These are phyloP conservation scores for Acorus gramineus DNA, from an alignment of 106 monocot genomes.

Conservation along the genomic window DNA sequence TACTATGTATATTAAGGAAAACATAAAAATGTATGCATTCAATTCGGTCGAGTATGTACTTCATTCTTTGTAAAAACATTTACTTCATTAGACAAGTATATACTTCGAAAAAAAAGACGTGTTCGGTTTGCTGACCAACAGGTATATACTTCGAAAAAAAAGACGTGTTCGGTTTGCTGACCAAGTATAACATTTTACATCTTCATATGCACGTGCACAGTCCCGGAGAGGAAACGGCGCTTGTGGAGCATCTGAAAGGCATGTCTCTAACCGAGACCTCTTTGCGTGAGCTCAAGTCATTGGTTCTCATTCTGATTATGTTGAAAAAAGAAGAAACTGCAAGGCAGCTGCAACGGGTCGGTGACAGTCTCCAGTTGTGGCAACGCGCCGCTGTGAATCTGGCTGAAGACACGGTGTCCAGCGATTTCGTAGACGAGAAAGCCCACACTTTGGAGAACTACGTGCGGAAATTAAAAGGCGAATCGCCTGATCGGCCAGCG, in stretches of 20 bases:
- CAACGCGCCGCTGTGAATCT: constrained; percentile 71
- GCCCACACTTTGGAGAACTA: constrained; percentile 67
- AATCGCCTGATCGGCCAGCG: background rate
- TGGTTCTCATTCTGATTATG: constrained; percentile 43
- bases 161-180: no score
- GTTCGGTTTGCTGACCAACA: no score
- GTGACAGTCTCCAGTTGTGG: constrained; percentile 40
- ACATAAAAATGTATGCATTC: no score
- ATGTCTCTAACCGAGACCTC: constrained; percentile 42
- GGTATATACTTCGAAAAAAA: no score
- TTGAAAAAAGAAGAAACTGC: constrained; percentile 64
- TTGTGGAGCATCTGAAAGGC: constrained; percentile 75
- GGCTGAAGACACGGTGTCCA: constrained; percentile 55
- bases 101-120: no score
- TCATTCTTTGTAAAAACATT: no score
- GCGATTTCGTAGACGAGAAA: constrained; percentile 46
- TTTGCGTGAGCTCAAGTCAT: constrained; percentile 47
- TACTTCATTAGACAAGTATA: no score
- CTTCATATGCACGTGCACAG: constrained; percentile 18
- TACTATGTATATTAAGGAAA: no score
- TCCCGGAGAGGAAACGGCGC: constrained; percentile 81
- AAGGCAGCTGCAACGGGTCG: constrained; percentile 46
- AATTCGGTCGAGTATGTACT: no score
- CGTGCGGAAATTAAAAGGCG: constrained; percentile 18
- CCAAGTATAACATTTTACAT: no score